phyloP scores from a whole-genome alignment of 371 early-diverging fungal species.

The Polyrhizophydium stewartii region DNA sequence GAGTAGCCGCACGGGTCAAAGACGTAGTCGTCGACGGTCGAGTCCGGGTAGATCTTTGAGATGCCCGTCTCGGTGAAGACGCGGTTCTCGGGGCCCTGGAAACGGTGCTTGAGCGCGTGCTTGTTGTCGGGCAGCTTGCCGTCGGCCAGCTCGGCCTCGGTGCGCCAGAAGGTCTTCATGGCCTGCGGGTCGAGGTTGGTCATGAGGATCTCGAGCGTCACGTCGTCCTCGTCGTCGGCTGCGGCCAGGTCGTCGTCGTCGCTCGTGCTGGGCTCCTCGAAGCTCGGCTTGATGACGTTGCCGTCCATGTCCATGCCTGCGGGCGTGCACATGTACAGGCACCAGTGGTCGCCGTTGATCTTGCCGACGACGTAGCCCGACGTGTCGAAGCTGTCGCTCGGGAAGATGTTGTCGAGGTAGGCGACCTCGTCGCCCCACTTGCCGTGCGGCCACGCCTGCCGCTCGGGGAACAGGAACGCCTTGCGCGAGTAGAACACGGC shows the following conservation, averaged over 20 bases:
- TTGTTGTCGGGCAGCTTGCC: constrained; percentile 8
- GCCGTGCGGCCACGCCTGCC: constrained; percentile 82
- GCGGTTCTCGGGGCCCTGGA: constrained; percentile 26
- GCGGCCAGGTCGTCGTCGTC: constrained; percentile 32
- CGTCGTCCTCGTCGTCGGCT: constrained; percentile 58
- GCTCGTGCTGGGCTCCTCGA: constrained; percentile 4
- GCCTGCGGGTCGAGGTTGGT: constrained; percentile 72
- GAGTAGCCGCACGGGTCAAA: constrained; percentile 95
- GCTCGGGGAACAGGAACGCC: constrained; percentile 93
- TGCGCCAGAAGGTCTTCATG: constrained; percentile 66
- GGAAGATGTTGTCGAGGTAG: constrained; percentile 44
- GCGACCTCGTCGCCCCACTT: constrained; percentile 86
- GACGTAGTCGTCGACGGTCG: constrained; percentile 74
- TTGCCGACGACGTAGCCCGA: constrained; percentile 90
- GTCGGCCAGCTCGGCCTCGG: constrained; percentile 26
- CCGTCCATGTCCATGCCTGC: constrained; percentile 32
- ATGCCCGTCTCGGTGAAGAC: constrained; percentile 64
- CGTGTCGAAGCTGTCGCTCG: constrained; percentile 32
- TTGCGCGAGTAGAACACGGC: constrained; percentile 93
- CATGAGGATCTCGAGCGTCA: constrained; percentile 93
- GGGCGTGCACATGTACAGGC: constrained; percentile 78
- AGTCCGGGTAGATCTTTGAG: constrained; percentile 67
- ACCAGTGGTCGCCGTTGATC: constrained; percentile 92
- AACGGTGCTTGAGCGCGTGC: constrained; percentile 7
- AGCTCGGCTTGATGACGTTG: not conserved